Conservation (phyloP, 208 protist species). For the Crithidia expoeki region DNA sequence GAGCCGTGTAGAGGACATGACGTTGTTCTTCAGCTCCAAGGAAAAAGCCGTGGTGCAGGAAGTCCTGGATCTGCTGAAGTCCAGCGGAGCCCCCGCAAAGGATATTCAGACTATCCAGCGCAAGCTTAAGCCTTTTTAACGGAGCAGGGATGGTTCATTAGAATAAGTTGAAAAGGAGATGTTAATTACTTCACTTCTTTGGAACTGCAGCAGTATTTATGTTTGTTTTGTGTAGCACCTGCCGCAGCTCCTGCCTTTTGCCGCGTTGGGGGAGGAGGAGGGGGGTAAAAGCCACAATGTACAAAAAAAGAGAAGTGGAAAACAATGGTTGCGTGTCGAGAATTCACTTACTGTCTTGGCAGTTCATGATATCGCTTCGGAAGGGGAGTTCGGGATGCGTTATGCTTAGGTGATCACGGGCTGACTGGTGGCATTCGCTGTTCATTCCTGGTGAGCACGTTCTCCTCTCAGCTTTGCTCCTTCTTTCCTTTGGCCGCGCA, state of each 20-base stretch:
- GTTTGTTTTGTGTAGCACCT: too few species aligned
- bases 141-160: background rate
- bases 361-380: background rate
- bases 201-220: too few species aligned
- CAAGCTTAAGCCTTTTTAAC: conserved; percentile 50
- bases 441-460: background rate
- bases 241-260: background rate
- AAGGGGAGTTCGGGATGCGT: background rate
- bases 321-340: background rate
- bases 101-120: conserved; percentile 60
- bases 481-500: background rate
- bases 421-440: background rate
- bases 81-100: conserved; percentile 43
- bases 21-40: conserved; percentile 75
- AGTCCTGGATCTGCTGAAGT: conserved; percentile 51
- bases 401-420: background rate
- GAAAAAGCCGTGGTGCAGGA: conserved; percentile 73
- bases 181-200: background rate
- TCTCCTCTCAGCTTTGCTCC: background rate
- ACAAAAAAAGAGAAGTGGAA: background rate
- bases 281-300: background rate
- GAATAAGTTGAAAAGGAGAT: background rate
- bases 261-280: background rate
- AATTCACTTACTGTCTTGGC: background rate
- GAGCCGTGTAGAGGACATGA: conserved; percentile 77